These are phyloP conservation scores for Brasenia schreberi DNA, from an alignment of 164 flowering plant genomes.

Conservation along the genomic window DNA sequence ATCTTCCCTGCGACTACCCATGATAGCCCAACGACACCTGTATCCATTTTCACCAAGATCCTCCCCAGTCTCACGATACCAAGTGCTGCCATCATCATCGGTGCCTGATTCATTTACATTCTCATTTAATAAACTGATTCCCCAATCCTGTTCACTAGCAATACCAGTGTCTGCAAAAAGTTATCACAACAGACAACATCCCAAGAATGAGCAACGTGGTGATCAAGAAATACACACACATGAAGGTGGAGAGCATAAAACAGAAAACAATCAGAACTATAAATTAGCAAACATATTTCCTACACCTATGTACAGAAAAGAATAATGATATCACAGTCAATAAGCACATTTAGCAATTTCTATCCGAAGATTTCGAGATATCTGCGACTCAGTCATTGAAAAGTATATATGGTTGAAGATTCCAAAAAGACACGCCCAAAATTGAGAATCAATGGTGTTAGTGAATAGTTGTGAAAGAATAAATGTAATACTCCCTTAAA, in stretches of 20 bases:
- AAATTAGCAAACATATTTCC: background rate
- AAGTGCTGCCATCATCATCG: conserved; percentile 90
- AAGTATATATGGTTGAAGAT: no score
- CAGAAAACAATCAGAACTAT: background rate
- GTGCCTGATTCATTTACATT: conserved; percentile 68
- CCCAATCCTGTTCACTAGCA: conserved; percentile 96
- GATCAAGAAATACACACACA: no score
- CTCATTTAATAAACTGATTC: conserved; percentile 63
- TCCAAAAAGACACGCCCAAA: no score
- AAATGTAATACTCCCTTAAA: no score
- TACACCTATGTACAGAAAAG: no score
- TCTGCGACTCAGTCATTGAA: no score
- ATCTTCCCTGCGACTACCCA: conserved; percentile 74
- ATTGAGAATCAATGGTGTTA: no score
- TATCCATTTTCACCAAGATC: conserved; percentile 83
- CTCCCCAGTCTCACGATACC: conserved; percentile 84
- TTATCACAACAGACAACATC: background rate
- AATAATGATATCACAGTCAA: no score
- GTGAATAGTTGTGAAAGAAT: no score
- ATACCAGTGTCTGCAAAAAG: conserved; percentile 71
- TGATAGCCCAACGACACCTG: conserved; percentile 85
- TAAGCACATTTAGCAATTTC: no score
- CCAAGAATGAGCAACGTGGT: background rate
- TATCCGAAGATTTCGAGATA: no score
- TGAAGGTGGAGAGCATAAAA: background rate